A percentile compares a stretch with the other conserved stretches of the same genome.
phyloP scores from a whole-genome alignment of 805 yeast species.

The Candida xyloterini region DNA sequence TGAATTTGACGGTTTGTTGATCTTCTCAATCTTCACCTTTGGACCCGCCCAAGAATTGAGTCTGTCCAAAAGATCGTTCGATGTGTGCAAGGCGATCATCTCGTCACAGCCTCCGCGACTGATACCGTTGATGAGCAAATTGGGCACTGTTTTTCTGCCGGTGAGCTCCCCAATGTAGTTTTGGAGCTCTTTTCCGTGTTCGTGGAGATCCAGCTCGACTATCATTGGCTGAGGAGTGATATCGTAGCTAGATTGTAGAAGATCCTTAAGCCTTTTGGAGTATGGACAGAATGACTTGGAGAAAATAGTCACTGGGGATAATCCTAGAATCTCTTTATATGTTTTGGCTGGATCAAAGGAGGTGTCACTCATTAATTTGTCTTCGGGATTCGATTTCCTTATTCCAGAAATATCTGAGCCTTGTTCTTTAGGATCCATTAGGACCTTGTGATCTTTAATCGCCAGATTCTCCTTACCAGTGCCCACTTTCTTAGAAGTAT shows the following conservation, averaged over 20 bases:
- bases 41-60: slow-evolving; percentile 65
- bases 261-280: slow-evolving; percentile 65
- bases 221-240: slow-evolving; percentile 69
- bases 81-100: slow-evolving; percentile 56
- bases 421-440: slow-evolving; percentile 2
- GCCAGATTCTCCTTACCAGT: slow-evolving; percentile 11
- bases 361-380: background rate
- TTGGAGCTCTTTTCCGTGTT: slow-evolving; percentile 74
- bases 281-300: slow-evolving; percentile 70
- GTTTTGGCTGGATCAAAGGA: slow-evolving; percentile 50
- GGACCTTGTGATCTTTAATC: slow-evolving; percentile 8
- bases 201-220: slow-evolving; percentile 81
- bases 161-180: slow-evolving; percentile 62
- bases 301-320: slow-evolving; percentile 66
- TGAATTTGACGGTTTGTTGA: slow-evolving; percentile 56
- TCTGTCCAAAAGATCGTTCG: slow-evolving; percentile 48
- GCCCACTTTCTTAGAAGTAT: slow-evolving; percentile 6
- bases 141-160: slow-evolving; percentile 89
- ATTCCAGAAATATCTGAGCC: background rate
- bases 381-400: background rate
- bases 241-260: slow-evolving; percentile 60
- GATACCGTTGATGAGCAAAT: slow-evolving; percentile 68
- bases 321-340: slow-evolving; percentile 51
- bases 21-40: slow-evolving; percentile 44
- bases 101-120: slow-evolving; percentile 92